Base-by-base conservation (phyloP, 2,329 filamentous ascomycete species). In the Exophiala sp. region DNA sequence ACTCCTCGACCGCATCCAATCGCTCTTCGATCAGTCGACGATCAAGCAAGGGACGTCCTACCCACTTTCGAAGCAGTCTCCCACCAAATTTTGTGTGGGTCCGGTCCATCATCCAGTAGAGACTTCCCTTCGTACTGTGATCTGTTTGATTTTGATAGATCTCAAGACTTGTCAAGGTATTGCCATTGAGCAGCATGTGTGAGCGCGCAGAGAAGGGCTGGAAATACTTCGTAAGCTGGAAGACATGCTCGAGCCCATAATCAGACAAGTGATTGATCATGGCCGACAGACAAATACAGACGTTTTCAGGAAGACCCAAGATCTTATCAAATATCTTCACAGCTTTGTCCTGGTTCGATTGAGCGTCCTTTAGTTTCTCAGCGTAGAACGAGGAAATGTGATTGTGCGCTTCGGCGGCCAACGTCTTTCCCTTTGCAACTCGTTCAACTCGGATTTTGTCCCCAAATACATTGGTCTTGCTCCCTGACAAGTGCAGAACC, bases 81-180 rank as follows among this genome's bases (percentile, higher is more conserved):
- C 91, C 89, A 1, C 94, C 94, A 65, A 95, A 95, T 10, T 88
- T 85, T 0, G 94, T 99, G 61, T 87, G 82, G 0, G 94, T 97
- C 64, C 94, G 90, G 72, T 99, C 89, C 39, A 99, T 78, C 0
- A 91, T 89, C 94, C 94, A 99, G 70, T 97, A 91, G 3, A 99
- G 77, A 68, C 91, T 96, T 2, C 94, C 94, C 64, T 87, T 91
- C 54, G 87, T 83, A 0, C 83, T 81, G 64, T 91, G 83, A 66
- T 97, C 91, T 0, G 92, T 97, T 64, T 91, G 85, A 62, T 99
- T 99, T 57, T 91, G 88, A 67, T 96, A 99, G 1, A 99, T 90
- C 68, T 99, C 94, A 10, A 99, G 79, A 65, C 90, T 96, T 45
- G 90, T 92, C 35, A 99, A 75, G 0, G 92, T 96, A 50, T 96